Evolutionary conservation across 1,139 yeast species (phyloP).

Genomic region (Debaryomyces udenii): DNA sequence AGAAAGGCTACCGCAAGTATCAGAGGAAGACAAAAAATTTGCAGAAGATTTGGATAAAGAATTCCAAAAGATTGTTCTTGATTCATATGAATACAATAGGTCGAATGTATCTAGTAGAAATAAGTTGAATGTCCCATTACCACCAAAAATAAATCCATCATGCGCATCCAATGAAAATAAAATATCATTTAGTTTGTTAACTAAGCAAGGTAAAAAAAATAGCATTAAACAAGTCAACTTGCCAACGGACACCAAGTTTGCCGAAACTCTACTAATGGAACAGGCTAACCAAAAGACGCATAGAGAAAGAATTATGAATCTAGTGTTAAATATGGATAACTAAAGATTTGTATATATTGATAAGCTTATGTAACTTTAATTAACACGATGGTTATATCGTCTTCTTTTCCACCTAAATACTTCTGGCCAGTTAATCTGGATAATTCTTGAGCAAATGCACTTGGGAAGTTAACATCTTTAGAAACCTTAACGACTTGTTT

Average conservation of each 20-base stretch:
- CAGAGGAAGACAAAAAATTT: constrained; percentile 46
- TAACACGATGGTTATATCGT: constrained; percentile 84
- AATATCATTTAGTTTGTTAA: constrained; percentile 55
- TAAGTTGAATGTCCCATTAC: constrained; percentile 27
- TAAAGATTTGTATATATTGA: constrained; percentile 11
- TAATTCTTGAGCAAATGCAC: constrained; percentile 86
- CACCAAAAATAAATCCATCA: constrained; percentile 15
- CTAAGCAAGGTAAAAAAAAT: constrained; percentile 52
- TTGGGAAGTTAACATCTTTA: constrained; percentile 71
- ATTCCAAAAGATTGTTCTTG: constrained; percentile 51
- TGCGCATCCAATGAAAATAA: constrained; percentile 16
- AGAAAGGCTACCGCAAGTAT: constrained; percentile 23
- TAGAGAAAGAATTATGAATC: constrained; percentile 43
- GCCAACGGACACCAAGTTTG: constrained; percentile 53
- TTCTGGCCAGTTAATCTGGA: constrained; percentile 67
- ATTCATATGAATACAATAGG: constrained; percentile 46
- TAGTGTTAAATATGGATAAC: constrained; percentile 43
- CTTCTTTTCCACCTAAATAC: constrained; percentile 92
- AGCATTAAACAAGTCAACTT: constrained; percentile 47
- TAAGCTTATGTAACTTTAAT: constrained; percentile 48
- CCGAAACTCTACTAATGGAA: constrained; percentile 38
- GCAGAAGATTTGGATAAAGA: constrained; percentile 58
- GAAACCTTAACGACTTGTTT: constrained; percentile 69
- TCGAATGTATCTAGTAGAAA: constrained; percentile 16
- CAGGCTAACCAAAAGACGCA: constrained; percentile 38